These are phyloP conservation scores for Bipolaris oryzae DNA, from an alignment of 2,329 filamentous ascomycete genomes.

Conservation along the genomic window DNA sequence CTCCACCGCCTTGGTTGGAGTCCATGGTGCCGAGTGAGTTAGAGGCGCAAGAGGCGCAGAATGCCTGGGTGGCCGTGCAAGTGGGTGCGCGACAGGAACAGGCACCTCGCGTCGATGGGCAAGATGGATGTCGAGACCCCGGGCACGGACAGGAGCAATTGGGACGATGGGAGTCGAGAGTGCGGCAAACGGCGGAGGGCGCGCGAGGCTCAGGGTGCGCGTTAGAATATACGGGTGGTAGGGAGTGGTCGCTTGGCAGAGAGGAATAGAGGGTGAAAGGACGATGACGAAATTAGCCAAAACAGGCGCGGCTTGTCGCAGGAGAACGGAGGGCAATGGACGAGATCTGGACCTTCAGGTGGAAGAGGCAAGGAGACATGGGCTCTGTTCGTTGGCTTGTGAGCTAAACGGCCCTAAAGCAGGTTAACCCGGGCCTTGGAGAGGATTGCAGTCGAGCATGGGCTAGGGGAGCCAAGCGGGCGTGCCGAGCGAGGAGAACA, in stretches of 20 bases:
- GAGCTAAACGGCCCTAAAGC: constrained; percentile 38
- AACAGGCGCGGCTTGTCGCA: constrained; percentile 26
- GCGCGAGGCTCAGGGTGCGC: constrained; percentile 24
- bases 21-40: constrained; percentile 36
- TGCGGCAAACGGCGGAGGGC: constrained; percentile 13
- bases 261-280: constrained; percentile 18
- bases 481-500: constrained; percentile 20
- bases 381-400: constrained; percentile 29
- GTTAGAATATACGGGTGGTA: constrained; percentile 4
- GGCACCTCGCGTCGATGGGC: neutral
- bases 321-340: constrained; percentile 25
- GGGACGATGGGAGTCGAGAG: constrained; percentile 3
- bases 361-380: constrained; percentile 33
- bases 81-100: constrained; percentile 16
- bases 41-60: neutral
- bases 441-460: constrained; percentile 30
- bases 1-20: constrained; percentile 38
- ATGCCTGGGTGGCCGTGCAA: constrained; percentile 5
- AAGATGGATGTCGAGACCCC: neutral
- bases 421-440: constrained; percentile 31
- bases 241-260: constrained; percentile 21
- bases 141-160: constrained; percentile 6
- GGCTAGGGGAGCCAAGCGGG: constrained; percentile 23
- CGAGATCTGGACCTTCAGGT: constrained; percentile 34
- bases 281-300: constrained; percentile 32